Base-by-base conservation (phyloP, 768 basidiomycete genomes). In the Hygrophoropsis aurantiaca region DNA sequence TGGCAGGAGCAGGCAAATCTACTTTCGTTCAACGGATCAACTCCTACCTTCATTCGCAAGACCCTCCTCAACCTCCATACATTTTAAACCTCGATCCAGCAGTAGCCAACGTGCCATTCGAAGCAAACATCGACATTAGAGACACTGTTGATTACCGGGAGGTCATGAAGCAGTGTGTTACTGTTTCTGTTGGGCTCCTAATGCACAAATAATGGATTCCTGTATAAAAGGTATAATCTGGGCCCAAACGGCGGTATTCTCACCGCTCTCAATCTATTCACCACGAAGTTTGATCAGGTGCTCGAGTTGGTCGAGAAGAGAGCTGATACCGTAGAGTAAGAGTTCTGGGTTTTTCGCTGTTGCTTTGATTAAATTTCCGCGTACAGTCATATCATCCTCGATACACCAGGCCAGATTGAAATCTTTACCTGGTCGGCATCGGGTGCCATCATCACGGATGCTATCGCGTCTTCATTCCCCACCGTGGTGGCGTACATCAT, bases 381-480 rank as follows among this genome's bases (percentile, higher is more conserved):
- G 27, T 11, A 25, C 59, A 97, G 95, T 58, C 87, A 98, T 71
- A 81, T 99, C 50, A 85, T 99, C 38, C 74, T 99, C 39, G 97
- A 99, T 59, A 99, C 97, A 0, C 97, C 97, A 5, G 97, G 97
- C 4, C 97, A 99, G 69, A 99, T 99, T 59, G 97, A 99, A 69
- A 99, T 98, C 55, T 99, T 99, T 64, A 99, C 97, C 41, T 99
- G 97, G 97, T 97, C 94, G 0, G 97, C 97, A 2, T 97, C 94
- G 38, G 97, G 97, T 4, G 87, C 95, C 10, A 99, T 99, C 60
- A 98, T 99, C 58, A 99, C 97, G 34, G 94, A 98, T 61, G 91
- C 97, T 15, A 77, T 99, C 34, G 97, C 97, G 1, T 90, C 91
- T 3, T 82, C 94, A 0, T 73, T 98, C 47, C 97, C 97, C 5